These are phyloP conservation scores for Helicocarpus griseus DNA, from an alignment of 2,329 filamentous ascomycete species.

Conservation along the genomic window DNA sequence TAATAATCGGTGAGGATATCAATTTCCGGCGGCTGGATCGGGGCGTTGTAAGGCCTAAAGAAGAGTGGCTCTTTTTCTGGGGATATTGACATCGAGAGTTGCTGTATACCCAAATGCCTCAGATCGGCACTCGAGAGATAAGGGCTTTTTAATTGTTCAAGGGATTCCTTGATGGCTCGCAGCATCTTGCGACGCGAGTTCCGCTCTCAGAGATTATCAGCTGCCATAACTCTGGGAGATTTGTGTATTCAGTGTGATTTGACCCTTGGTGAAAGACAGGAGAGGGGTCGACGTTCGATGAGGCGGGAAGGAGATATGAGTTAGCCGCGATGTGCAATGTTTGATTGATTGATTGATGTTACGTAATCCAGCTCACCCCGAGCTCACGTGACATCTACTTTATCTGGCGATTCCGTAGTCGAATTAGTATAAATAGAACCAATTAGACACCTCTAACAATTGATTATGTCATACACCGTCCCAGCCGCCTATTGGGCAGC, in stretches of 20 bases:
- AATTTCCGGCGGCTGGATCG: slow-evolving; percentile 1
- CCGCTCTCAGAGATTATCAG: not conserved
- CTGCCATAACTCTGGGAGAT: slow-evolving; percentile 3
- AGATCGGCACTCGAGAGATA: slow-evolving; percentile 1
- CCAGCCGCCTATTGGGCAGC: no score
- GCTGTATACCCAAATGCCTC: not conserved
- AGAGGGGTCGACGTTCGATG: not conserved
- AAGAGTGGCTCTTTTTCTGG: slow-evolving; percentile 1
- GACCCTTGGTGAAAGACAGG: not conserved
- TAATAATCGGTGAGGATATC: slow-evolving; percentile 3
- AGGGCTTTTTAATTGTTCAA: slow-evolving; percentile 1
- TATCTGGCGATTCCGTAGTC: no score
- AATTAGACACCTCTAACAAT: no score
- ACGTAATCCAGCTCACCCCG: no score
- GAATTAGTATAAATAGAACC: no score
- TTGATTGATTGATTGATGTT: no score
- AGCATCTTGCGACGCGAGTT: slow-evolving; percentile 2
- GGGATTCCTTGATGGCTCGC: slow-evolving; percentile 2
- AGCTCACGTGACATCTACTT: no score
- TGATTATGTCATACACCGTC: no score
- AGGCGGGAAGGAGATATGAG: not conserved
- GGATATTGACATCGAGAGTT: not conserved
- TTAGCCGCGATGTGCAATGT: not conserved
- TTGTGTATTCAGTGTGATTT: slow-evolving; percentile 3
- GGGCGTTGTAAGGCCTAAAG: slow-evolving; percentile 3